Conservation (phyloP, 371 early-diverging fungal species). For the Capillidium heterosporum region DNA sequence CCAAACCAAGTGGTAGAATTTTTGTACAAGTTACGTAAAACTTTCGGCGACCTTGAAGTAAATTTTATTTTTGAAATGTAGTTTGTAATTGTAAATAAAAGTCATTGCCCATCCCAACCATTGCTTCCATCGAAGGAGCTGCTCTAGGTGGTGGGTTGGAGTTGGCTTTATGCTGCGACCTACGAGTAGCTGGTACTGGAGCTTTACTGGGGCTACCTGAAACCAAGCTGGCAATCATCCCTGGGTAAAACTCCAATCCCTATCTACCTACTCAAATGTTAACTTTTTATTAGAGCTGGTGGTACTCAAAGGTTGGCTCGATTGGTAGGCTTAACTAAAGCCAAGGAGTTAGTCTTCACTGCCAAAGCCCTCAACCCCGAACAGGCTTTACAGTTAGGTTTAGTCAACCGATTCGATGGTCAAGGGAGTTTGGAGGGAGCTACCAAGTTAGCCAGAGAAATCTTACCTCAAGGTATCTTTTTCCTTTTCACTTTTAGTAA, state of each 20-base stretch:
- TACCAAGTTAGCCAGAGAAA: constrained; percentile 56
- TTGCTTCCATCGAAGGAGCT: constrained; percentile 87
- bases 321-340: constrained; percentile 66
- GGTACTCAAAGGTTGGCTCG: constrained; percentile 87
- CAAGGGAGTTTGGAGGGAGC: constrained; percentile 55
- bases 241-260: constrained; percentile 42
- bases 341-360: constrained; percentile 88
- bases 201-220: constrained; percentile 85
- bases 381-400: constrained; percentile 45
- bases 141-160: constrained; percentile 93
- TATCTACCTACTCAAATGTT: not conserved
- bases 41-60: constrained; percentile 72
- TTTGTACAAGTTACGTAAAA: constrained; percentile 48
- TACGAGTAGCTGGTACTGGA: constrained; percentile 52
- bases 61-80: not conserved
- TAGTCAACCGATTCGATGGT: constrained; percentile 45
- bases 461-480: constrained; percentile 41
- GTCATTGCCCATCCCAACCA: constrained; percentile 81
- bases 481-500: not conserved
- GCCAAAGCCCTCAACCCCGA: constrained; percentile 42
- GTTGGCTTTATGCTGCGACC: constrained; percentile 80
- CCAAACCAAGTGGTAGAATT: constrained; percentile 67
- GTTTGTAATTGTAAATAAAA: constrained; percentile 8
- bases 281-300: constrained; percentile 49
- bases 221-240: constrained; percentile 90